Conservation (phyloP, 2,329 filamentous ascomycete genomes). For the Monilinia fructicola region DNA sequence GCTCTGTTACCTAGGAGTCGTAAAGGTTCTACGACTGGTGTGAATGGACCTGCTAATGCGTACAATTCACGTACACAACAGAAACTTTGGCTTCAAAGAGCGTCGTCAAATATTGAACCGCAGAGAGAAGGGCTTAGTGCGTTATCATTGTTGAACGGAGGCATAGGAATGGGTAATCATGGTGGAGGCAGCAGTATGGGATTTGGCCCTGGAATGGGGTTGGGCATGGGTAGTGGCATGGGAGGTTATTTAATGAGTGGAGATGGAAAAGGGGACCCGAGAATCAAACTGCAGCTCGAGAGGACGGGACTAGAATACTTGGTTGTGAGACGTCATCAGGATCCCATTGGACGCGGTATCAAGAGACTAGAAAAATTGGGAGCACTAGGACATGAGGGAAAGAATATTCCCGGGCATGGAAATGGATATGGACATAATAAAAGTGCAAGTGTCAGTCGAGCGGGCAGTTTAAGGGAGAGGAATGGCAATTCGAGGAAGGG, state of each 20-base stretch:
- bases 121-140: conserved; percentile 40
- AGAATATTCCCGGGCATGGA: conserved; percentile 48
- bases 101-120: conserved; percentile 69
- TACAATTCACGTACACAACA: conserved; percentile 65
- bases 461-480: conserved; percentile 19
- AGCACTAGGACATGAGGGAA: conserved; percentile 52
- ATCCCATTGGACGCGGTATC: conserved; percentile 65
- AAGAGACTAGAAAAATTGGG: conserved; percentile 51
- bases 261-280: conserved; percentile 58
- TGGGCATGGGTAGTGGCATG: conserved; percentile 29
- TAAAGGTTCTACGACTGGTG: conserved; percentile 36
- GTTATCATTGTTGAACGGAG: conserved; percentile 37
- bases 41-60: conserved; percentile 30
- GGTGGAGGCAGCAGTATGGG: conserved; percentile 22
- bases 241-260: conserved; percentile 24
- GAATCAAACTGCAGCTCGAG: conserved; percentile 64
- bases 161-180: conserved; percentile 32
- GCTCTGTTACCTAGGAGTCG: conserved; percentile 48
- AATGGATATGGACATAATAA: conserved; percentile 25
- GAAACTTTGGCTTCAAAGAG: conserved; percentile 72
- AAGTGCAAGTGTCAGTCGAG: conserved; percentile 31
- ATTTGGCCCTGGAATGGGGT: conserved; percentile 4
- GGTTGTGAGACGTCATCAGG: conserved; percentile 71
- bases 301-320: conserved; percentile 70
- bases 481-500: conserved; percentile 30